Conservation (phyloP, 371 early-diverging fungal species). For the Mucor circinelloides region DNA sequence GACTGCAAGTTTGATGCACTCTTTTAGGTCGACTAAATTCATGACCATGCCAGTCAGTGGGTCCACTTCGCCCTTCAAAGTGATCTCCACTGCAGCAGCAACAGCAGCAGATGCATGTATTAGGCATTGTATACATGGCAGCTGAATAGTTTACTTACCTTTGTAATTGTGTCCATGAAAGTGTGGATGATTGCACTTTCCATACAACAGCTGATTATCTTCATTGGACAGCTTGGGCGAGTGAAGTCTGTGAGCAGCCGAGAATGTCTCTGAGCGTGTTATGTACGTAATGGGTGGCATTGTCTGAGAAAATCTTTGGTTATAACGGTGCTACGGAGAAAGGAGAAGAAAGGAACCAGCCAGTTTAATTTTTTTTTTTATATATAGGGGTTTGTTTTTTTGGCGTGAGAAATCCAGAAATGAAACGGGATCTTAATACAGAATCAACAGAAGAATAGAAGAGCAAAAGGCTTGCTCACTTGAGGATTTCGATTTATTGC, state of each 20-base stretch:
- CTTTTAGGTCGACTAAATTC: slow-evolving; percentile 81
- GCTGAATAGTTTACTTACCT: slow-evolving; percentile 39
- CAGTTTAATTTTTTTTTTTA: slow-evolving; percentile 3
- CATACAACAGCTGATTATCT: slow-evolving; percentile 76
- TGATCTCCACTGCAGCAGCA: slow-evolving; percentile 57
- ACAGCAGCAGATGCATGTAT: background rate
- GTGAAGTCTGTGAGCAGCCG: slow-evolving; percentile 89
- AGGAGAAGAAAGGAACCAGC: slow-evolving; percentile 3
- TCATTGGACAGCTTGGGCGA: slow-evolving; percentile 68
- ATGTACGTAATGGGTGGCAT: slow-evolving; percentile 67
- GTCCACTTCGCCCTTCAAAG: slow-evolving; percentile 74
- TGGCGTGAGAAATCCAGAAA: background rate
- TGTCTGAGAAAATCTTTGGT: background rate
- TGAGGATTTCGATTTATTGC: too few relatives aligned
- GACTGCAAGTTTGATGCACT: slow-evolving; percentile 69
- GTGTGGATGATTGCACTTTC: slow-evolving; percentile 87
- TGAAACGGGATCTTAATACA: background rate
- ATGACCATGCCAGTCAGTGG: slow-evolving; percentile 86
- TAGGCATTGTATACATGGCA: background rate
- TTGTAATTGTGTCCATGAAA: slow-evolving; percentile 93
- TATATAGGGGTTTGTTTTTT: background rate
- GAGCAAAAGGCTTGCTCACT: too few relatives aligned
- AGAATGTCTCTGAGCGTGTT: slow-evolving; percentile 79
- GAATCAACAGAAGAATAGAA: too few relatives aligned
- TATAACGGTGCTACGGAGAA: background rate